These are phyloP conservation scores for Lactifluus rugatus DNA, from an alignment of 768 basidiomycete genomes.

Conservation along the genomic window DNA sequence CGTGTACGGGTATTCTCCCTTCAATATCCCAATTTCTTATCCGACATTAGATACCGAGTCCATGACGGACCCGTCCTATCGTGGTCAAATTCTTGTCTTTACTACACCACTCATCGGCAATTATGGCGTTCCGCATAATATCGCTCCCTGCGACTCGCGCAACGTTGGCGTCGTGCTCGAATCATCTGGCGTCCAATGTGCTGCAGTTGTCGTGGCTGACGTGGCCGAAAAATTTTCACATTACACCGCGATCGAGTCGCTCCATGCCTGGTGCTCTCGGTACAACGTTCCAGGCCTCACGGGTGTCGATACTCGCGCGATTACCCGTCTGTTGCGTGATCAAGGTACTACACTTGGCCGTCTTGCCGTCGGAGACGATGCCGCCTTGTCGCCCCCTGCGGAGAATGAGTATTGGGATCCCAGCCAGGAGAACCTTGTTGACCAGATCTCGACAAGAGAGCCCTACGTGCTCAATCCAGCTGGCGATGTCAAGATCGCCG, in stretches of 20 bases:
- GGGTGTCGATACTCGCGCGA: conserved; percentile 95
- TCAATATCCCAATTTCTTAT: conserved; percentile 8
- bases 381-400: conserved; percentile 46
- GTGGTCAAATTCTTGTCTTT: conserved; percentile 96
- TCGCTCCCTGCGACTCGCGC: conserved; percentile 54
- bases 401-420: conserved; percentile 89
- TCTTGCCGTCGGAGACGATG: conserved; percentile 73
- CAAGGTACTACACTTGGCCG: conserved; percentile 95
- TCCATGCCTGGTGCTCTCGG: conserved; percentile 88
- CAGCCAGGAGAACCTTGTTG: conserved; percentile 83
- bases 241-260: conserved; percentile 85
- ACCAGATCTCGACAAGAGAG: conserved; percentile 78
- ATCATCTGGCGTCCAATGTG: conserved; percentile 81
- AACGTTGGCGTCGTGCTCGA: conserved; percentile 88
- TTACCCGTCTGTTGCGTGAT: conserved; percentile 87
- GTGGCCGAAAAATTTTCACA: conserved; percentile 94
- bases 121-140: conserved; percentile 89
- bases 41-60: conserved; percentile 82
- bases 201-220: conserved; percentile 88
- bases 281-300: conserved; percentile 88
- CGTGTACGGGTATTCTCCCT: conserved; percentile 38
- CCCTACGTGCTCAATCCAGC: conserved; percentile 79
- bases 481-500: conserved; percentile 86
- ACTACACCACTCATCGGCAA: conserved; percentile 98
- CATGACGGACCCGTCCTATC: conserved; percentile 99